Evolutionary conservation across 176 grass and related monocot species (phyloP).

Genomic region (Eleusine indica): DNA sequence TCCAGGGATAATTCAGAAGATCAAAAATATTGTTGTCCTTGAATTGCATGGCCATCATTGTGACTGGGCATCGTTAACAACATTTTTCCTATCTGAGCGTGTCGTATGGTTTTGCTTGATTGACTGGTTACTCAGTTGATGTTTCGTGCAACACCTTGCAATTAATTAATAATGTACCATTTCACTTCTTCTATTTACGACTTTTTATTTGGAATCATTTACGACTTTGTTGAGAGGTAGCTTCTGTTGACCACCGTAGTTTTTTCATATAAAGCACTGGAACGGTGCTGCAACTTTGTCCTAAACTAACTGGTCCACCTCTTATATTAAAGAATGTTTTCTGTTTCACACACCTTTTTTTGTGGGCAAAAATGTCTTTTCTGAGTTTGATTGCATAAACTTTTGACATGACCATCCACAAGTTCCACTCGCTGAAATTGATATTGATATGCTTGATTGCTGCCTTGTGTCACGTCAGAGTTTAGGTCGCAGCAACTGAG

Average conservation of each 20-base stretch:
- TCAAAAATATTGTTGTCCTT: not conserved
- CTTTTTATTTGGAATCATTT: not conserved
- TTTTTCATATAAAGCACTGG: not conserved
- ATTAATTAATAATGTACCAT: slow-evolving; percentile 42
- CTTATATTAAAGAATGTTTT: slow-evolving; percentile 17
- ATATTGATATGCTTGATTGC: slow-evolving; percentile 19
- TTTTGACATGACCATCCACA: not conserved
- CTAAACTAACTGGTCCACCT: not conserved
- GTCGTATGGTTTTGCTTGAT: slow-evolving; percentile 10
- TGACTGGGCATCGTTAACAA: not conserved
- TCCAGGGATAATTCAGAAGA: slow-evolving; percentile 13
- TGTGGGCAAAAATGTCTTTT: not conserved
- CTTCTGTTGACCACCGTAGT: slow-evolving; percentile 6
- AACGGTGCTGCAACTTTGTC: not conserved
- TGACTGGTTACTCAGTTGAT: slow-evolving; percentile 1
- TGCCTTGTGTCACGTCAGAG: slow-evolving; percentile 12
- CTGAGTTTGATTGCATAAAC: not conserved
- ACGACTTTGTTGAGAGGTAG: not conserved
- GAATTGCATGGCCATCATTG: not conserved
- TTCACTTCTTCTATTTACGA: not conserved
- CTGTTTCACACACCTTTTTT: not conserved
- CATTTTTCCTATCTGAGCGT: slow-evolving; percentile 7
- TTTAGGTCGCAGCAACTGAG: slow-evolving; percentile 34
- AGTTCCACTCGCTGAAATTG: not conserved
- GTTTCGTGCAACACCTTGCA: slow-evolving; percentile 25